Percentiles rank a stretch among this genome's conserved stretches.
Evolutionary conservation across 1,284 basidiomycete genomes (phyloP).

Genomic region (Mycosarcoma maydis): DNA sequence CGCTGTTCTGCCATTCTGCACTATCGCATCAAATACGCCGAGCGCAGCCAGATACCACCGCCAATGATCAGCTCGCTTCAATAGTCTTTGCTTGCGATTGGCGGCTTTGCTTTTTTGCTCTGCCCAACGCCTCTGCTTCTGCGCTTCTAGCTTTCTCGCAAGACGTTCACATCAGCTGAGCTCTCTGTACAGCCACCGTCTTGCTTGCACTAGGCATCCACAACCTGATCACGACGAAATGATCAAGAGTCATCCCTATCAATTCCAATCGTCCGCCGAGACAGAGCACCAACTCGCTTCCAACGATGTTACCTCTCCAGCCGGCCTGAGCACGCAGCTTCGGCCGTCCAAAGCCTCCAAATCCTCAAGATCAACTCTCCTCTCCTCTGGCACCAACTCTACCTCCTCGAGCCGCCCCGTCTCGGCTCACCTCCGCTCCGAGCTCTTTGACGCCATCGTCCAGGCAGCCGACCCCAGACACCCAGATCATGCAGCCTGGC

Average conservation of each 20-base stretch:
- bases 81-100: too few relatives aligned
- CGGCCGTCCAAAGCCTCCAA: background rate
- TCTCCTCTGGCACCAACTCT: background rate
- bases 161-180: too few relatives aligned
- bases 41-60: too few relatives aligned
- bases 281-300: background rate
- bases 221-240: too few relatives aligned
- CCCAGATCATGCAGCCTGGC: constrained; percentile 40
- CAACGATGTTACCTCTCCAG: background rate
- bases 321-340: background rate
- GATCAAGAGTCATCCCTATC: constrained; percentile 5
- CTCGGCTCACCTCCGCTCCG: constrained; percentile 20
- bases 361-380: background rate
- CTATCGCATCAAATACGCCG: too few relatives aligned
- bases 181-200: too few relatives aligned
- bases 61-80: background rate
- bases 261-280: constrained; percentile 1
- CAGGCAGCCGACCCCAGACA: constrained; percentile 41
- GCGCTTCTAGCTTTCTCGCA: too few relatives aligned
- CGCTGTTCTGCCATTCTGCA: too few relatives aligned
- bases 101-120: too few relatives aligned
- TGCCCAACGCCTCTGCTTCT: too few relatives aligned
- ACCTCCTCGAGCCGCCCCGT: constrained; percentile 5
- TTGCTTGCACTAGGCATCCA: background rate
- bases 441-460: constrained; percentile 42